These are phyloP conservation scores for Capsicum chinense DNA, from an alignment of 257 asterid genomes.

Conservation along the genomic window DNA sequence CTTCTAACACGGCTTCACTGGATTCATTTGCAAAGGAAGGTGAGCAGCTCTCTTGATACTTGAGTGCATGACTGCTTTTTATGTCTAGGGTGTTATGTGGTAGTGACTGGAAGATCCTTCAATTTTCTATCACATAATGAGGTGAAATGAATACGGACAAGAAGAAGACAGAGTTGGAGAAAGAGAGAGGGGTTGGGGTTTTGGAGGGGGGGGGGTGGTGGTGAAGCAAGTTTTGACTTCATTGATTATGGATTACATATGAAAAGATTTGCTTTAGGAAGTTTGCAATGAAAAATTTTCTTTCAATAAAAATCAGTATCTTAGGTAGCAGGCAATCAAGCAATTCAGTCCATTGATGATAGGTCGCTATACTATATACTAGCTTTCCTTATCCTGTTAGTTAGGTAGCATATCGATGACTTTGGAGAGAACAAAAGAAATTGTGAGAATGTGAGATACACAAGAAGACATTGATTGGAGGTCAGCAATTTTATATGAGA, in stretches of 20 bases:
- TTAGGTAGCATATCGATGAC: too few species aligned
- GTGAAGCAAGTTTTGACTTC: not conserved
- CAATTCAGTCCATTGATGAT: too few species aligned
- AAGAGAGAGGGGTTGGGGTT: too few species aligned
- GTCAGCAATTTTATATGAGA: too few species aligned
- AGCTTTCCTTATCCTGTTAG: too few species aligned
- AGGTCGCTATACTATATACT: too few species aligned
- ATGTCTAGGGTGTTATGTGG: conserved; percentile 8
- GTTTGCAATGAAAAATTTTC: not conserved
- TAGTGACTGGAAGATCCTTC: not conserved
- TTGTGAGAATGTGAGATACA: too few species aligned
- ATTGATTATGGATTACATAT: not conserved
- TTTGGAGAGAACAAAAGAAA: too few species aligned
- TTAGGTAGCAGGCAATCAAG: too few species aligned
- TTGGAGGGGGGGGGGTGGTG: too few species aligned
- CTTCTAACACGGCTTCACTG: conserved; percentile 24
- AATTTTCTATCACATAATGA: not conserved
- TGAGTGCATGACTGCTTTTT: not conserved
- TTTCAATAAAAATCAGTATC: too few species aligned
- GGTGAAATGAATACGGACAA: conserved; percentile 12
- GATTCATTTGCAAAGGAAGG: conserved; percentile 38
- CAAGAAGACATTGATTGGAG: too few species aligned
- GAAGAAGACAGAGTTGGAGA: not conserved
- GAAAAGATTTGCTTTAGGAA: not conserved
- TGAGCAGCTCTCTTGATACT: conserved; percentile 19